Percentiles rank a stretch among this genome's conserved stretches.
These are phyloP conservation scores for Bolboschoenus planiculmis DNA, from an alignment of 176 grass and related monocot species.

Conservation along the genomic window DNA sequence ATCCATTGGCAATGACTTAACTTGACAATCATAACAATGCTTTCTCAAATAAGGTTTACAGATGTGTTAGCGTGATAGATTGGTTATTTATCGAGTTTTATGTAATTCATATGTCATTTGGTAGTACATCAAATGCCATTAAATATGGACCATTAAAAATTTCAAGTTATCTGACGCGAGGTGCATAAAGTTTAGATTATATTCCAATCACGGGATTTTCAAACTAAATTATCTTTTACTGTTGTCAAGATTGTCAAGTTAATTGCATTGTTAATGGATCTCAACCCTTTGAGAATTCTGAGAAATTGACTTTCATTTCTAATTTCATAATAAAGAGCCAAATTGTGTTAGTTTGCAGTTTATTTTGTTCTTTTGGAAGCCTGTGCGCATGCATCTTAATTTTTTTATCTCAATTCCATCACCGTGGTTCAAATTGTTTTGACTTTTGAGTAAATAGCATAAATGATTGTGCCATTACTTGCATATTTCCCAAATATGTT, in stretches of 20 bases:
- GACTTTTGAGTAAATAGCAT: not conserved
- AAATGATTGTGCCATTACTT: not conserved
- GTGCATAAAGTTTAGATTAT: conserved; percentile 21
- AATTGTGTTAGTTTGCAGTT: not conserved
- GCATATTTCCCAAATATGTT: not conserved
- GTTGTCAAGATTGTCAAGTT: not conserved
- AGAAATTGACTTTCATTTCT: not conserved
- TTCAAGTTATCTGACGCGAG: not conserved
- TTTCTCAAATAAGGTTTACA: not conserved
- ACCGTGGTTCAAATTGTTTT: conserved; percentile 26
- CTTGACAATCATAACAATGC: not conserved
- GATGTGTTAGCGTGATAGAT: not conserved
- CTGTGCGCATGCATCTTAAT: not conserved
- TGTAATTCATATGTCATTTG: not conserved
- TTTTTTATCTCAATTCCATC: conserved; percentile 30
- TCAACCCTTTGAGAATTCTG: not conserved
- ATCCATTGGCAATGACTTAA: not conserved
- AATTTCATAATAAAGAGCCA: not conserved
- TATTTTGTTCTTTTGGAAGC: not conserved
- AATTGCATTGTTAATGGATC: not conserved
- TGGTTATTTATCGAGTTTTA: not conserved
- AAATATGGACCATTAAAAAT: not conserved
- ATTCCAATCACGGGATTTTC: not conserved
- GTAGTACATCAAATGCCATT: not conserved
- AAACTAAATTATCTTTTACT: not conserved